Percentiles rank a stretch among this genome's conserved stretches.
phyloP scores from a whole-genome alignment of 2,329 filamentous ascomycete species.

The Lasiodiplodia hormozganensis region DNA sequence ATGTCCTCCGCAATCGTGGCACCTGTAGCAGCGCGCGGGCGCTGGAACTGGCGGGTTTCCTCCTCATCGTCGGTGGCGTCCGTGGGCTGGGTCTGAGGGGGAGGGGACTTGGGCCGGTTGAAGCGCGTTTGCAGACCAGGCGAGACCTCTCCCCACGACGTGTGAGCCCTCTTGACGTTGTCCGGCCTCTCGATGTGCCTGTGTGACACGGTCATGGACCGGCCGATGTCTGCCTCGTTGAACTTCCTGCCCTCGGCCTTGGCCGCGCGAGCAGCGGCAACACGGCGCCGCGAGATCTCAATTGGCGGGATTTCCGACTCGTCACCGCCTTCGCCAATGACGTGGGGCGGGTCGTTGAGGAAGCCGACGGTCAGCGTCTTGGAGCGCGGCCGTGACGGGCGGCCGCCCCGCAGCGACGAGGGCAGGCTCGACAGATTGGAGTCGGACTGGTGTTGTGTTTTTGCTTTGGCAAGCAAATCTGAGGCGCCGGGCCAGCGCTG shows the following conservation, averaged over 20 bases:
- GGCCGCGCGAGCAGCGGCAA: constrained; percentile 20
- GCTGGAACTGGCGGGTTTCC: constrained; percentile 18
- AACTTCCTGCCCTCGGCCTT: constrained; percentile 18
- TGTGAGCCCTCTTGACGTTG: constrained; percentile 40
- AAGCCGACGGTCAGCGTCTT: constrained; percentile 80
- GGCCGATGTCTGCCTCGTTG: constrained; percentile 28
- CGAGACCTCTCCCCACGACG: constrained; percentile 45
- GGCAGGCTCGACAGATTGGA: constrained; percentile 43
- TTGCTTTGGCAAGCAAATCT: constrained; percentile 48
- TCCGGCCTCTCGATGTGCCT: constrained; percentile 17
- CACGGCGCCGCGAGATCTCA: constrained; percentile 66
- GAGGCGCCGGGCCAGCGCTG: constrained; percentile 59
- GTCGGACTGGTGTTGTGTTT: constrained; percentile 36
- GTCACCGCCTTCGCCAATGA: constrained; percentile 92
- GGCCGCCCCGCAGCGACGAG: constrained; percentile 41
- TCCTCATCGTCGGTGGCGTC: constrained; percentile 17
- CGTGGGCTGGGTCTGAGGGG: constrained; percentile 19
- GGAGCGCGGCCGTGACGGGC: constrained; percentile 53
- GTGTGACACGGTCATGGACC: constrained; percentile 26
- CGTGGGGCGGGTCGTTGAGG: constrained; percentile 71
- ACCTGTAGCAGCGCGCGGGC: constrained; percentile 38
- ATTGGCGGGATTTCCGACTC: constrained; percentile 76
- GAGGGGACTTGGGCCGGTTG: constrained; percentile 27
- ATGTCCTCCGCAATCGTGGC: constrained; percentile 34
- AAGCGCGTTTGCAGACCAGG: constrained; percentile 41